Evolutionary conservation across 805 yeast genomes (phyloP).

Genomic region (Monosporozyma unispora): DNA sequence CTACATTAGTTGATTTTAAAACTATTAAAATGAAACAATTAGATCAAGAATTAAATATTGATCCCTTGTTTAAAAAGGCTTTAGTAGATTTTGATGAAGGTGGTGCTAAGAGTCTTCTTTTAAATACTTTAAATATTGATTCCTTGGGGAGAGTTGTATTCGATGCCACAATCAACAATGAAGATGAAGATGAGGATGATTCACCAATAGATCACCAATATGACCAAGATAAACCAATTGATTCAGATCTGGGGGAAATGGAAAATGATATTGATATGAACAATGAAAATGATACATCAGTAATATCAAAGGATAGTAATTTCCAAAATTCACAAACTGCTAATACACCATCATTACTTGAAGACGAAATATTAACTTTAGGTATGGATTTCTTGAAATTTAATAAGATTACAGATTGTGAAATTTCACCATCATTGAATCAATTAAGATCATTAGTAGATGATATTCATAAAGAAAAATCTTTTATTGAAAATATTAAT

Average conservation of each 20-base stretch:
- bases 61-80: constrained; percentile 68
- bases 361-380: constrained; percentile 26
- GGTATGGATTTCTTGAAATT: constrained; percentile 30
- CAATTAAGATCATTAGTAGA: constrained; percentile 51
- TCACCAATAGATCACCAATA: not conserved
- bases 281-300: constrained; percentile 6
- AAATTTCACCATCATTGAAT: constrained; percentile 64
- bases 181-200: not conserved
- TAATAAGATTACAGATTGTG: constrained; percentile 24
- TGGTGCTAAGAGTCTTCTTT: constrained; percentile 61
- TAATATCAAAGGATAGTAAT: not conserved
- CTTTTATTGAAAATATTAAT: constrained; percentile 36
- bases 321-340: not conserved
- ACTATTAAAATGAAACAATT: constrained; percentile 43
- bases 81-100: constrained; percentile 76
- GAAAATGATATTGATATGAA: constrained; percentile 13
- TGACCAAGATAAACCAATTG: not conserved
- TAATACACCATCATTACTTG: constrained; percentile 10
- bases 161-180: constrained; percentile 42
- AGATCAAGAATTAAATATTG: constrained; percentile 58
- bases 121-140: constrained; percentile 54
- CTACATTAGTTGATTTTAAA: constrained; percentile 46
- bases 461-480: constrained; percentile 46
- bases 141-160: constrained; percentile 49
- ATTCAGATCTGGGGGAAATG: constrained; percentile 10